phyloP scores from a whole-genome alignment of 2,329 filamentous ascomycete species.

The Hymenoscyphus linearis region DNA sequence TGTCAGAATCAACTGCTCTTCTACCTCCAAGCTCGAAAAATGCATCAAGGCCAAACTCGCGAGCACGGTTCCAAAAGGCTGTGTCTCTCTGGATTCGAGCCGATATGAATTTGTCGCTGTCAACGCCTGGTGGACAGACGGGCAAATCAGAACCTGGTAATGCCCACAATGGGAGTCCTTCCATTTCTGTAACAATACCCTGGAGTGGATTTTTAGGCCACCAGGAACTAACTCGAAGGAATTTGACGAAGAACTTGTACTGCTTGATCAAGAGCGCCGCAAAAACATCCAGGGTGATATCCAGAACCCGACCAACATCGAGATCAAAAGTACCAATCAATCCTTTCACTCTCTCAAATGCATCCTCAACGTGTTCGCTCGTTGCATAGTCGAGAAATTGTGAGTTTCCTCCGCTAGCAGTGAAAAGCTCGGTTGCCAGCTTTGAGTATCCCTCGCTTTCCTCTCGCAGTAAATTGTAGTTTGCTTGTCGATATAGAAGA shows the following conservation, averaged over 20 bases:
- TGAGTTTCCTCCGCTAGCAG: constrained; percentile 65
- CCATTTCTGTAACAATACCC: constrained; percentile 40
- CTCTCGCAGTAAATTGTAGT: constrained; percentile 92
- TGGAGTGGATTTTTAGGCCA: constrained; percentile 69
- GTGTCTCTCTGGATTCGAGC: constrained; percentile 62
- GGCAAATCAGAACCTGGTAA: constrained; percentile 63
- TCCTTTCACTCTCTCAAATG: constrained; percentile 87
- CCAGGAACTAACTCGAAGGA: constrained; percentile 89
- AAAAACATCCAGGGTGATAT: constrained; percentile 92
- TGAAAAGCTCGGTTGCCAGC: constrained; percentile 91
- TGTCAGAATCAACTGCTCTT: constrained; percentile 55
- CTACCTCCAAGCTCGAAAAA: constrained; percentile 86
- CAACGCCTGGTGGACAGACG: constrained; percentile 56
- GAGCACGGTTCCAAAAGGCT: constrained; percentile 76
- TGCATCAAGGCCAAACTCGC: constrained; percentile 69
- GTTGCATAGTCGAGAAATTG: constrained; percentile 53
- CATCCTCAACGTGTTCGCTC: constrained; percentile 71
- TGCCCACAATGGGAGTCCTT: constrained; percentile 81
- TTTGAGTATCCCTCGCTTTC: constrained; percentile 97
- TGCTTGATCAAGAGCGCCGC: constrained; percentile 91
- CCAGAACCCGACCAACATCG: constrained; percentile 88
- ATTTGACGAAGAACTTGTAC: constrained; percentile 89
- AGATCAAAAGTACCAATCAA: constrained; percentile 96
- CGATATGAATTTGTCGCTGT: constrained; percentile 53
- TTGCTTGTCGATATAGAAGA: constrained; percentile 88